These are phyloP conservation scores for Hypoxylon lenormandii DNA, from an alignment of 495 filamentous ascomycete species.

Conservation along the genomic window DNA sequence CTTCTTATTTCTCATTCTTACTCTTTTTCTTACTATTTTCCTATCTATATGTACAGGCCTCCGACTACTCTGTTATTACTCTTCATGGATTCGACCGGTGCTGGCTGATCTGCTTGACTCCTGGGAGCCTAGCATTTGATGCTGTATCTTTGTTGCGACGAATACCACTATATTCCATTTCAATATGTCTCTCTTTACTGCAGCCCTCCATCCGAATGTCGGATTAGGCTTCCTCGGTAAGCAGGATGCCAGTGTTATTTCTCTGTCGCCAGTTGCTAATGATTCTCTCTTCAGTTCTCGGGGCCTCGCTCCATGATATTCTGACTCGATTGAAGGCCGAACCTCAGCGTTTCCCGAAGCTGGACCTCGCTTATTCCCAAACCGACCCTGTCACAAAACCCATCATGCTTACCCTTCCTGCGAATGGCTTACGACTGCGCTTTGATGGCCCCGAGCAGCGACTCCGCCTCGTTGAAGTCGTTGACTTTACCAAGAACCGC, in stretches of 20 bases:
- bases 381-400: slow-evolving; percentile 76
- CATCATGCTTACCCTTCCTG: slow-evolving; percentile 77
- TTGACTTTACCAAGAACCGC: slow-evolving; percentile 87
- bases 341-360: slow-evolving; percentile 79
- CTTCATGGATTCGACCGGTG: slow-evolving; percentile 36
- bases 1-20: not conserved
- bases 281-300: slow-evolving; percentile 71
- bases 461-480: slow-evolving; percentile 86
- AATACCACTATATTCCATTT: slow-evolving; percentile 7
- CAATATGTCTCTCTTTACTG: slow-evolving; percentile 69
- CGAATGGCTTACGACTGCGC: slow-evolving; percentile 86
- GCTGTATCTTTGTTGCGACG: slow-evolving; percentile 12
- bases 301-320: slow-evolving; percentile 88
- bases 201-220: slow-evolving; percentile 79
- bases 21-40: not conserved
- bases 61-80: not conserved
- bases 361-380: slow-evolving; percentile 81
- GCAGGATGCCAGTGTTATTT: slow-evolving; percentile 21
- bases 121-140: slow-evolving; percentile 6
- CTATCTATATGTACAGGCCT: slow-evolving; percentile 11
- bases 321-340: slow-evolving; percentile 86
- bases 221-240: slow-evolving; percentile 82
- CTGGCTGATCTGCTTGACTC: slow-evolving; percentile 23
- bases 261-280: slow-evolving; percentile 10
- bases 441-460: slow-evolving; percentile 96